Evolutionary conservation across 495 filamentous ascomycete genomes (phyloP).

Genomic region (Talaromyces ruber): DNA sequence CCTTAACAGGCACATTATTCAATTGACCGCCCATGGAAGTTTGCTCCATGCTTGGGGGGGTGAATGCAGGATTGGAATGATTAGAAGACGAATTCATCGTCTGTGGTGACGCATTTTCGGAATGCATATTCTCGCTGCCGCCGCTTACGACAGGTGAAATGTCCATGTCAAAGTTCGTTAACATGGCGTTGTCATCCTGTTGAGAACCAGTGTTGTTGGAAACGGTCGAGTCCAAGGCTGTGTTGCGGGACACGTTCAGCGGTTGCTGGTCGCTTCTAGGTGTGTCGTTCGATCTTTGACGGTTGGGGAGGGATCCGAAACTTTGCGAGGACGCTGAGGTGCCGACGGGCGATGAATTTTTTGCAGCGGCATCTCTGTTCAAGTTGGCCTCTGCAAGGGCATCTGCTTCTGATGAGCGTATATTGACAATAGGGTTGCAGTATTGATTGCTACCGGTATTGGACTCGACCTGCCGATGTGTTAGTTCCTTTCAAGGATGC

Average conservation of each 20-base stretch:
- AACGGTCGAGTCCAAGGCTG: not conserved
- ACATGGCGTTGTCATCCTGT: constrained; percentile 5
- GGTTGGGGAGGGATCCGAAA: constrained; percentile 20
- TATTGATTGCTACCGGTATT: not conserved
- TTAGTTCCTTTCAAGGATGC: constrained; percentile 3
- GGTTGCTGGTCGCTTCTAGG: not conserved
- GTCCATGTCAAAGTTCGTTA: constrained; percentile 17
- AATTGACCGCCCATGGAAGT: constrained; percentile 9
- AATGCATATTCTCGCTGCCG: constrained; percentile 17
- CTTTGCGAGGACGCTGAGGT: not conserved
- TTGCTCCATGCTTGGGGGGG: constrained; percentile 17
- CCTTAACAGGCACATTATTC: not conserved
- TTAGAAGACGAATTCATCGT: constrained; percentile 30
- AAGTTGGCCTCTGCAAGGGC: not conserved
- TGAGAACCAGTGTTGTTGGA: constrained; percentile 3
- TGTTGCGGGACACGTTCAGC: not conserved
- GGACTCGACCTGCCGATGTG: not conserved
- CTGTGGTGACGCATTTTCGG: constrained; percentile 26
- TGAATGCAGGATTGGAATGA: constrained; percentile 23
- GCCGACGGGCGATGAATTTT: not conserved
- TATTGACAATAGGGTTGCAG: not conserved
- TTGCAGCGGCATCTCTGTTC: not conserved
- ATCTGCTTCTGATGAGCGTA: not conserved
- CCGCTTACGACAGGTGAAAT: constrained; percentile 19
- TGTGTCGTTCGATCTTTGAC: constrained; percentile 9